Conservation (phyloP, 2,329 filamentous ascomycete species). For the Chaetomiaceae sp. region DNA sequence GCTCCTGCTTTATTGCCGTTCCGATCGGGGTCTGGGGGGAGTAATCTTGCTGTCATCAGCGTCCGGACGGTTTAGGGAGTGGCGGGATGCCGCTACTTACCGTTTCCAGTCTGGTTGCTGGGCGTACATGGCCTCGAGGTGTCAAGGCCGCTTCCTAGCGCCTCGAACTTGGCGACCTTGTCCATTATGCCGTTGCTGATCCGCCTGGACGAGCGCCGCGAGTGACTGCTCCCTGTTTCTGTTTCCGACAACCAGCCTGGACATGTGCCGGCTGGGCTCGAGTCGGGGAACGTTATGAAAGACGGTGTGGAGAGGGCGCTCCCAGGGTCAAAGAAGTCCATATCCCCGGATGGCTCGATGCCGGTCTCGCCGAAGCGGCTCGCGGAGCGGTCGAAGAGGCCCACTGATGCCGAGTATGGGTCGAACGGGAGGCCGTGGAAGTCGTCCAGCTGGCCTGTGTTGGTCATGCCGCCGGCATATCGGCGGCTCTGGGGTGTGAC, state of each 20-base stretch:
- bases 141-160: constrained; percentile 39
- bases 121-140: constrained; percentile 56
- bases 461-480: constrained; percentile 47
- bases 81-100: constrained; percentile 41
- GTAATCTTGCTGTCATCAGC: constrained; percentile 45
- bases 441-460: constrained; percentile 29
- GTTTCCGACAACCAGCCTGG: constrained; percentile 50
- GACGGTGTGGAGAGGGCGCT: constrained; percentile 46
- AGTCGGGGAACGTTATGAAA: constrained; percentile 47
- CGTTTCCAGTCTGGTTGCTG: constrained; percentile 52
- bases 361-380: constrained; percentile 37
- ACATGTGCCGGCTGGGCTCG: constrained; percentile 36
- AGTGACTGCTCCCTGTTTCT: constrained; percentile 38
- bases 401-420: constrained; percentile 41
- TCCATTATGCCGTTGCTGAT: constrained; percentile 60
- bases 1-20: constrained; percentile 50
- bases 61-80: rapidly evolving
- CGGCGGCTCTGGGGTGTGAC: constrained; percentile 51
- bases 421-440: constrained; percentile 44
- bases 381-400: constrained; percentile 45
- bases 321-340: constrained; percentile 46
- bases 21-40: constrained; percentile 65
- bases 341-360: constrained; percentile 43
- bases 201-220: constrained; percentile 41
- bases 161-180: constrained; percentile 57